Base-by-base conservation (phyloP, 495 filamentous ascomycete genomes). In the Bathelium albidoporum region DNA sequence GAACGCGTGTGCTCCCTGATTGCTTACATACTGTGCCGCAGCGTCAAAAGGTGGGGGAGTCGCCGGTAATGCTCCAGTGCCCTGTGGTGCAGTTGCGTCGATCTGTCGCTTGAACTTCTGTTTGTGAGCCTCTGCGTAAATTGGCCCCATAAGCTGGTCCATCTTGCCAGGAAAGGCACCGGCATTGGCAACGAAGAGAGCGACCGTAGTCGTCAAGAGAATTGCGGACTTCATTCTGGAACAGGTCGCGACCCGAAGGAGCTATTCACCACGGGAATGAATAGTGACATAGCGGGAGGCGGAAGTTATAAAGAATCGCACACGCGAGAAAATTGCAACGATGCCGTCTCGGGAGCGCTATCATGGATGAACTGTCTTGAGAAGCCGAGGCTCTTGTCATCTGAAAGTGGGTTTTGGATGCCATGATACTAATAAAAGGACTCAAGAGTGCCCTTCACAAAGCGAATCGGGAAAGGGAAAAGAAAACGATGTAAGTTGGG, bases 31-130 rank as follows among this genome's bases (percentile, higher is more conserved):
- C 49, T 75, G 73, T 24, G 61, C 41, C 28, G 59, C 59, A 16
- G 73, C 70, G 36, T 75, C 59, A 65, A 75, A 75, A n/a, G 71
- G 69, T 3, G 72, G 72, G 29, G 66, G 66, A 5, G 64, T 55
- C 12, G 67, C 62, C 24, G 72, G 72, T 18, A 66, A 34, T 0
- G 61, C 60, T n/a, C 60, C 67, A 44, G 52, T 52, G 31, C 67
- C 67, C 29, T 69, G 67, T 2, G 67, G 67, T 28, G 49, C 4
- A 0, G 58, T 20, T 12, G 61, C 20, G 24, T 55, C 49, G 24
- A 55, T 29, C 28, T 60, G 55, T 58, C 64, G 39, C 44, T 61
- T 58, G 29, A 63, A 43, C 9, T 60, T 58, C 26, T 63, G 44
- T 20, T 60, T 60, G 32, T 63, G 59, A 28, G 62, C 66, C 16